Evolutionary conservation across 345 rosid species (phyloP).

Genomic region (Jatropha curcas): DNA sequence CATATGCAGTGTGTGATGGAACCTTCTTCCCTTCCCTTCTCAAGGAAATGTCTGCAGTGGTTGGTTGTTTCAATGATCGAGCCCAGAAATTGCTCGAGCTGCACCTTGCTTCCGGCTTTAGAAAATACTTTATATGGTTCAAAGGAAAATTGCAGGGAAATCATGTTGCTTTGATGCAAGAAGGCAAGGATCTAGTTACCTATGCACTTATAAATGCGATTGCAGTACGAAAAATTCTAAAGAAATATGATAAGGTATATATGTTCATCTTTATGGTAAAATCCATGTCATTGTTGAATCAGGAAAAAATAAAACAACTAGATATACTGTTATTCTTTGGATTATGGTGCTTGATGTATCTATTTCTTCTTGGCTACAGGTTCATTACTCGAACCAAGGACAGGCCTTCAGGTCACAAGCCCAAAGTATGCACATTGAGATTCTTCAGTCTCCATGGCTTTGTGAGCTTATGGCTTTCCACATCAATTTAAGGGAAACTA

Average conservation of each 20-base stretch:
- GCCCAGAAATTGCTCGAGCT: conserved; percentile 84
- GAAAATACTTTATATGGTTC: conserved; percentile 70
- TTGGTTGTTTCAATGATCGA: conserved; percentile 76
- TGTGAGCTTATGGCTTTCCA: conserved; percentile 93
- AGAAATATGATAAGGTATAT: conserved; percentile 97
- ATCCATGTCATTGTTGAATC: neutral
- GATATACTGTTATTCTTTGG: too few species aligned
- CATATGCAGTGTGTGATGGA: conserved; percentile 73
- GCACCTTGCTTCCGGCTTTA: conserved; percentile 80
- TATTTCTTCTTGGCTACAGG: conserved; percentile 36
- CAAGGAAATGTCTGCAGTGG: conserved; percentile 75
- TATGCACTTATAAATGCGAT: conserved; percentile 85
- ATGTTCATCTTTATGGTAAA: neutral
- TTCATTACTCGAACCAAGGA: conserved; percentile 92
- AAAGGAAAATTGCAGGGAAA: conserved; percentile 49
- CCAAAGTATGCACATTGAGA: conserved; percentile 81
- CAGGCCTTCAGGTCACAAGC: conserved; percentile 86
- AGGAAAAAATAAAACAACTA: too few species aligned
- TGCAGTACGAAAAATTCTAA: conserved; percentile 85
- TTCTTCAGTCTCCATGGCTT: conserved; percentile 94
- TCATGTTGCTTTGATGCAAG: conserved; percentile 65
- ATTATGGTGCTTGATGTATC: neutral
- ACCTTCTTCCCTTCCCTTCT: conserved; percentile 90
- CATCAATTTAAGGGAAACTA: conserved; percentile 68
- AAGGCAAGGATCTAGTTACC: conserved; percentile 79